Evolutionary conservation across 1,139 yeast genomes (phyloP).

Genomic region (Geotrichum cucujoidarum): DNA sequence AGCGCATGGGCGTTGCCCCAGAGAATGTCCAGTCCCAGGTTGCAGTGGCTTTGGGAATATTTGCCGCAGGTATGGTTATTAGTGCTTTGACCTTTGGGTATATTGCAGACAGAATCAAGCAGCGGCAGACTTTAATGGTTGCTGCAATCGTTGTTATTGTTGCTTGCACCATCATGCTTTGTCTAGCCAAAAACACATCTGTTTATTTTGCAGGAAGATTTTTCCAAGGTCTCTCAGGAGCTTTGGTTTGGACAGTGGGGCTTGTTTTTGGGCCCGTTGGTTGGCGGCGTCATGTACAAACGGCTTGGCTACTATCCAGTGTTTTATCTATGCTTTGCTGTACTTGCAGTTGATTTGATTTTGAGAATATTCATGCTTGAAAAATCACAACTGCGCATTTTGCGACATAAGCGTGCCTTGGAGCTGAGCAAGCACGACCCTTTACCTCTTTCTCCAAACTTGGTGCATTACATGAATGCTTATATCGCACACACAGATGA

Average conservation of each 20-base stretch:
- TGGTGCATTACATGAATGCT: neutral
- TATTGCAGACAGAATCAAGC: conserved; percentile 29
- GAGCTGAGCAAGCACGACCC: conserved; percentile 10
- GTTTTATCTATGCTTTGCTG: too few relatives aligned
- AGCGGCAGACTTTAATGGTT: conserved; percentile 33
- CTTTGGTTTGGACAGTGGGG: neutral
- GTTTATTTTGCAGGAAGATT: neutral
- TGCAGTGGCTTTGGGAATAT: conserved; percentile 34
- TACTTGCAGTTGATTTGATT: neutral
- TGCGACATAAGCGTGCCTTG: neutral
- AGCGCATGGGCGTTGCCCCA: conserved; percentile 30
- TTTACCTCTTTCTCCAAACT: neutral
- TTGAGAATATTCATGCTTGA: neutral
- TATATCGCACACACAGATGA: conserved; percentile 2
- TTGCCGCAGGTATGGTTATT: conserved; percentile 36
- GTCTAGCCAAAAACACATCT: conserved; percentile 31
- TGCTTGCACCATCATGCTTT: conserved; percentile 33
- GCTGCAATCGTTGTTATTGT: conserved; percentile 33
- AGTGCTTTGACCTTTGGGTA: conserved; percentile 34
- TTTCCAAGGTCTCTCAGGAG: neutral
- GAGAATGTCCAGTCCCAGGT: conserved; percentile 31
- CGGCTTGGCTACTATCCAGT: too few relatives aligned
- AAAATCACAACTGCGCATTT: neutral
- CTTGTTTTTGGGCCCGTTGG: too few relatives aligned
- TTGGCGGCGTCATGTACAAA: too few relatives aligned